Conservation (phyloP, 2,329 filamentous ascomycete species). For the Fusarium fracticaudum region DNA sequence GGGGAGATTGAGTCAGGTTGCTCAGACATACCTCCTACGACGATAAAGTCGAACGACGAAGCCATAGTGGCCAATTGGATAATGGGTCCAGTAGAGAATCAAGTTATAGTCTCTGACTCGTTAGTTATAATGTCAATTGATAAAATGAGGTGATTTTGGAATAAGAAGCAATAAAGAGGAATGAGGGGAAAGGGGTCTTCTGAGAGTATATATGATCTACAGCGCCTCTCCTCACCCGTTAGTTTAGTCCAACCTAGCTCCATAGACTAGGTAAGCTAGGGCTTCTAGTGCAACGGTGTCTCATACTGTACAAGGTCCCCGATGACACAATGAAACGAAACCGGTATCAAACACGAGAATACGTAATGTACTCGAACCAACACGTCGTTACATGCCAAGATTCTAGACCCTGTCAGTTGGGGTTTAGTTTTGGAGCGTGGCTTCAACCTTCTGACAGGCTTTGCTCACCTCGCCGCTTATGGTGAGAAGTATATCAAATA, state of each 20-base stretch:
- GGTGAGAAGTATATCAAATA: neutral
- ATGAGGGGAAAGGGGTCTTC: slow-evolving; percentile 9
- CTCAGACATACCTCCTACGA: slow-evolving; percentile 35
- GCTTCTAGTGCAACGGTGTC: slow-evolving; percentile 1
- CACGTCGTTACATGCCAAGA: slow-evolving; percentile 1
- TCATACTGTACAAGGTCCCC: neutral
- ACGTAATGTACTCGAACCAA: neutral
- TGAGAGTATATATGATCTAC: neutral
- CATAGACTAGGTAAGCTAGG: neutral
- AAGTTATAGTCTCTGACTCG: neutral
- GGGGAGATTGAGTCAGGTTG: neutral
- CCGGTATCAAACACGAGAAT: neutral
- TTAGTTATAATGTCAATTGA: neutral
- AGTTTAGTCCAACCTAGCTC: neutral
- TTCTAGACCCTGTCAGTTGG: neutral
- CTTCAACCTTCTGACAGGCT: neutral
- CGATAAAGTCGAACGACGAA: slow-evolving; percentile 29
- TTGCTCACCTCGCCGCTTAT: neutral
- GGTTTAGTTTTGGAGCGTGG: neutral
- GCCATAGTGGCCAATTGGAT: slow-evolving; percentile 1
- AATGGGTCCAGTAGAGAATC: neutral
- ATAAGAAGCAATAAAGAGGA: neutral
- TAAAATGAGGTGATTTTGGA: neutral
- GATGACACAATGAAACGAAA: neutral
- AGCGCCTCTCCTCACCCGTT: neutral